phyloP scores from a whole-genome alignment of 768 basidiomycete species.

The Suillus discolor region DNA sequence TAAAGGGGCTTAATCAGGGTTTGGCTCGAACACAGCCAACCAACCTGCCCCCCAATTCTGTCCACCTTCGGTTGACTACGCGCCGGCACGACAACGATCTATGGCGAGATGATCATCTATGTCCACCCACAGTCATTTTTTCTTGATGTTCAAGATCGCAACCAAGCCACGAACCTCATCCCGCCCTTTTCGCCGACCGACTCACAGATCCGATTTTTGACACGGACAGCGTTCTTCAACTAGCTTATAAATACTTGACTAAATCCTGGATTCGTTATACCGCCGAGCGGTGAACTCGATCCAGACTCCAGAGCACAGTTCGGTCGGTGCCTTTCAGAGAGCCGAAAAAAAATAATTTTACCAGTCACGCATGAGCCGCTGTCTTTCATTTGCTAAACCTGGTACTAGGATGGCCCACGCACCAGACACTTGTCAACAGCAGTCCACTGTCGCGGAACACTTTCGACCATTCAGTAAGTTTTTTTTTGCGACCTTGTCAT shows the following conservation, averaged over 20 bases:
- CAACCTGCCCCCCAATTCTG: not conserved
- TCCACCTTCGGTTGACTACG: not conserved
- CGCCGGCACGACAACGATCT: not conserved
- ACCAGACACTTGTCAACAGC: not conserved
- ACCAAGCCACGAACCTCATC: not conserved
- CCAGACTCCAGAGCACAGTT: not conserved
- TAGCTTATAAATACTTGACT: not conserved
- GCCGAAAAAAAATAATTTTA: not conserved
- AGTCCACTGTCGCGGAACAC: not conserved
- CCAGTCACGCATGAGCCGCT: not conserved
- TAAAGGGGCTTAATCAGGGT: not conserved
- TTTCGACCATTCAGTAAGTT: not conserved
- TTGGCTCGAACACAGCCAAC: not conserved
- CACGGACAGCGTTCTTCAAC: not conserved
- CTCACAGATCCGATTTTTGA: not conserved
- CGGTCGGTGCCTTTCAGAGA: not conserved
- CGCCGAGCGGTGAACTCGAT: not conserved
- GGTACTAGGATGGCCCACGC: not conserved
- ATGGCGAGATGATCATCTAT: not conserved
- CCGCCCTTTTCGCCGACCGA: not conserved
- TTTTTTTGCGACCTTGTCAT: not conserved
- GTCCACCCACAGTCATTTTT: not conserved
- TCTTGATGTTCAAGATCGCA: not conserved
- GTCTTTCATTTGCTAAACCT: not conserved
- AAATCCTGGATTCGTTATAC: not conserved